phyloP scores from a whole-genome alignment of 768 basidiomycete species.

The Termitomyces sp. region DNA sequence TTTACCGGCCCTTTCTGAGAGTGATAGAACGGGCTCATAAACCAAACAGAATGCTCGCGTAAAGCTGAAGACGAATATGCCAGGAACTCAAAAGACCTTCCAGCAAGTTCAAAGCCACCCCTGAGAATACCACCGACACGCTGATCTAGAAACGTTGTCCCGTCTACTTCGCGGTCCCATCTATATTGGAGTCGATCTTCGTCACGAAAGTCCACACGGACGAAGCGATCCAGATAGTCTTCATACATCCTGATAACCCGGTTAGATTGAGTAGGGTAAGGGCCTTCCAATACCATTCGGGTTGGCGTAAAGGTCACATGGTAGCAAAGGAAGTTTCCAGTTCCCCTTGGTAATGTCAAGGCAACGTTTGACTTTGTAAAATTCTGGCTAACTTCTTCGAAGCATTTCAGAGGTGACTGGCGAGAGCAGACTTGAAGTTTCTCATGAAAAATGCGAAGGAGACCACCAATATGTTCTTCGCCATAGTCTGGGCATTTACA shows the following conservation, averaged over 20 bases:
- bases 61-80: slow-evolving; percentile 80
- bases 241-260: slow-evolving; percentile 68
- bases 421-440: slow-evolving; percentile 37
- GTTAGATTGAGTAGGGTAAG: slow-evolving; percentile 72
- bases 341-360: slow-evolving; percentile 16
- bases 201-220: slow-evolving; percentile 82
- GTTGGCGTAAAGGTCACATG: slow-evolving; percentile 78
- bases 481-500: slow-evolving; percentile 21
- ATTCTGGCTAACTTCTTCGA: slow-evolving; percentile 26
- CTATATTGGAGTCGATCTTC: slow-evolving; percentile 74
- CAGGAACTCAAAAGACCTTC: slow-evolving; percentile 71
- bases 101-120: slow-evolving; percentile 64
- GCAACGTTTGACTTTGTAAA: slow-evolving; percentile 19
- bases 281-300: slow-evolving; percentile 69
- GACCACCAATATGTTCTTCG: slow-evolving; percentile 31
- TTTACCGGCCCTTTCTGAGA: slow-evolving; percentile 39
- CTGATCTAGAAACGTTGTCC: slow-evolving; percentile 44
- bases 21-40: slow-evolving; percentile 58
- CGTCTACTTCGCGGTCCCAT: slow-evolving; percentile 67
- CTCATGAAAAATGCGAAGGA: slow-evolving; percentile 54
- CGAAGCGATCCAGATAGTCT: slow-evolving; percentile 59
- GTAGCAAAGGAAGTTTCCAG: slow-evolving; percentile 56
- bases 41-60: slow-evolving; percentile 81
- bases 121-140: slow-evolving; percentile 58
- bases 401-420: slow-evolving; percentile 41